Evolutionary conservation across 2,329 filamentous ascomycete species (phyloP).

Genomic region (Alternaria sp.): DNA sequence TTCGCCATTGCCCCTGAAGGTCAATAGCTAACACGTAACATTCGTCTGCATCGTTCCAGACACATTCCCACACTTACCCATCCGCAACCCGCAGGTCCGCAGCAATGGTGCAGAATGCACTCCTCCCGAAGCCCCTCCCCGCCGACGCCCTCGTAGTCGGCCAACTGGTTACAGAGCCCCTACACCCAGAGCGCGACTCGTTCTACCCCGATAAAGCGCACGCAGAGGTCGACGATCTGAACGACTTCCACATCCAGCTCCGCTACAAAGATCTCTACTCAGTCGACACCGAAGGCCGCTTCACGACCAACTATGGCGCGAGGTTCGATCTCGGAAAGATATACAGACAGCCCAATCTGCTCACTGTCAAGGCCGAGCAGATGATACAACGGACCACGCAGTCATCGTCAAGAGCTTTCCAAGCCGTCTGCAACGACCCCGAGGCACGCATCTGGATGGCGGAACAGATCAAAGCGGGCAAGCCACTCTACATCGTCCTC

Average conservation of each 20-base stretch:
- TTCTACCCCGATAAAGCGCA: conserved; percentile 46
- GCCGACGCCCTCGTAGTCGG: conserved; percentile 43
- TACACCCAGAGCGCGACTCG: conserved; percentile 46
- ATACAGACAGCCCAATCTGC: conserved; percentile 47
- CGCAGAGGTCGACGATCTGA: conserved; percentile 45
- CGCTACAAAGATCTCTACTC: conserved; percentile 49
- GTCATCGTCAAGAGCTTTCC: conserved; percentile 33
- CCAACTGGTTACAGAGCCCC: conserved; percentile 46
- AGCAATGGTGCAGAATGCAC: conserved; percentile 44
- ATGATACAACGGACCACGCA: conserved; percentile 48
- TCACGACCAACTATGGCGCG: conserved; percentile 48
- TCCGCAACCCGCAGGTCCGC: neutral
- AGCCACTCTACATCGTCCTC: conserved; percentile 44
- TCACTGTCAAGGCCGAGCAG: conserved; percentile 46
- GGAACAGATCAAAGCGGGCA: conserved; percentile 32
- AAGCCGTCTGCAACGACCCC: conserved; percentile 43
- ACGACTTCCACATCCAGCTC: conserved; percentile 49
- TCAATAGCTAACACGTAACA: neutral
- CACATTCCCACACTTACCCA: neutral
- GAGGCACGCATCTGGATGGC: conserved; percentile 44
- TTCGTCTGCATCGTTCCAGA: neutral
- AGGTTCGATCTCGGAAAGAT: conserved; percentile 47
- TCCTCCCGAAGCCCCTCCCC: conserved; percentile 47
- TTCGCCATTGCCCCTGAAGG: conserved; percentile 2
- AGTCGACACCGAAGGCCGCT: conserved; percentile 46